Evolutionary conservation across 2,329 filamentous ascomycete genomes (phyloP).

Genomic region (Dactylellina haptotyla): DNA sequence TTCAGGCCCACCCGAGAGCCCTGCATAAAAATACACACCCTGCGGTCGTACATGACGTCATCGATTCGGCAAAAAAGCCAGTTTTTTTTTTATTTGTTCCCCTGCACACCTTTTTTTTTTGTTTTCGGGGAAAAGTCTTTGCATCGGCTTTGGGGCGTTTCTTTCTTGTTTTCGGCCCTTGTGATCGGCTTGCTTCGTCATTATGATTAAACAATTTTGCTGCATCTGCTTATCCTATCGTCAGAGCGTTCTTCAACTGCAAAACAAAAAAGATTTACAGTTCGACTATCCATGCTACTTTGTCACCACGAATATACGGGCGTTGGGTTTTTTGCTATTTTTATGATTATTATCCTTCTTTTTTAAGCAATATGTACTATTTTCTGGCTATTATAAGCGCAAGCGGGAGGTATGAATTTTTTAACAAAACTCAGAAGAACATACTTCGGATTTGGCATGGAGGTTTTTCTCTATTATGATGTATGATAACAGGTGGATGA

Average conservation of each 20-base stretch:
- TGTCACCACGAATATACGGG: constrained; percentile 29
- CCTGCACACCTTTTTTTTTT: constrained; percentile 15
- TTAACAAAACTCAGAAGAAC: no score
- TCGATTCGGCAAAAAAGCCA: constrained; percentile 26
- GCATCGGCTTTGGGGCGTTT: constrained; percentile 21
- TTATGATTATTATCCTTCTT: background rate
- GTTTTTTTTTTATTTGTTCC: constrained; percentile 19
- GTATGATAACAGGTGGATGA: constrained; percentile 16
- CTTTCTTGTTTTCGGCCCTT: constrained; percentile 42
- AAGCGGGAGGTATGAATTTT: no score
- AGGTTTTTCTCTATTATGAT: background rate
- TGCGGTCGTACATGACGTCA: constrained; percentile 45
- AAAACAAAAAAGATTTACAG: background rate
- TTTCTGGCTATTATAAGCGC: no score
- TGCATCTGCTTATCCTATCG: constrained; percentile 26
- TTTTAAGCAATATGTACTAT: background rate
- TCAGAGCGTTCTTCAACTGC: constrained; percentile 21
- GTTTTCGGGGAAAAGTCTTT: constrained; percentile 7
- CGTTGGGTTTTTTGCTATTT: constrained; percentile 1
- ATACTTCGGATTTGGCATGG: no score
- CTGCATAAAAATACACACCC: constrained; percentile 43
- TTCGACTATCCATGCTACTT: background rate
- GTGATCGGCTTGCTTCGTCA: constrained; percentile 51
- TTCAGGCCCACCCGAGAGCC: constrained; percentile 28
- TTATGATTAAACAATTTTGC: constrained; percentile 39